These are phyloP conservation scores for Russula sp. DNA, from an alignment of 768 basidiomycete species.

Conservation along the genomic window DNA sequence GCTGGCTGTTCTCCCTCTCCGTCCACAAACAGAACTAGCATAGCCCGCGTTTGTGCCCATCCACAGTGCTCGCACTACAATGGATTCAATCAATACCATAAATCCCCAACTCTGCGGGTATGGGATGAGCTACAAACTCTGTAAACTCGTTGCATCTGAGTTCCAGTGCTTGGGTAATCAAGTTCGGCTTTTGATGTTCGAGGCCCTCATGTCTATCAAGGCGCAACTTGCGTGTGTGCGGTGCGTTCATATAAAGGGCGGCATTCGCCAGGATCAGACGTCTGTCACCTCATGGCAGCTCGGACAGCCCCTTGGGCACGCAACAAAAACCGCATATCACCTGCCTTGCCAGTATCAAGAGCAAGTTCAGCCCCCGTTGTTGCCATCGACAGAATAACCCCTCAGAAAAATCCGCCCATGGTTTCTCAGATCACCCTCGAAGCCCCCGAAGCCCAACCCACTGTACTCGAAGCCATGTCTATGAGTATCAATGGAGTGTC, in stretches of 20 bases:
- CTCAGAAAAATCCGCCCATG: not conserved
- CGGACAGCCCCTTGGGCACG: not conserved
- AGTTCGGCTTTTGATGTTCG: not conserved
- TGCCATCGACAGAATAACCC: conserved; percentile 13
- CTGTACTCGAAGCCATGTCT: not conserved
- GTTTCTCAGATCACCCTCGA: not conserved
- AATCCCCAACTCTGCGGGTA: not conserved
- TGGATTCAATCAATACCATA: not conserved
- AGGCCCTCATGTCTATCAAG: conserved; percentile 4
- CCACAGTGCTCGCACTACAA: not conserved
- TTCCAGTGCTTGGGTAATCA: not conserved
- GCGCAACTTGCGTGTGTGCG: conserved; percentile 3
- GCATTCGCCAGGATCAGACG: not conserved
- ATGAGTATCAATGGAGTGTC: not conserved
- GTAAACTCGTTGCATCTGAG: not conserved
- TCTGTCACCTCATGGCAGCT: conserved; percentile 11
- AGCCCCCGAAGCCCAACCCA: not conserved
- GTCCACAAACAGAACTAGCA: not conserved
- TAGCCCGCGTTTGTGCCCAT: not conserved
- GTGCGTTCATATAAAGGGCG: conserved; percentile 9
- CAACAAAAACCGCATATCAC: conserved; percentile 6
- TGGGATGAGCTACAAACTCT: not conserved
- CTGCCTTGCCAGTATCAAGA: not conserved
- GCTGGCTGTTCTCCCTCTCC: not conserved
- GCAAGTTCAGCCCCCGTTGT: conserved; percentile 3